Conservation (phyloP, 1,139 yeast genomes). For the Sugiyamaella paludigena region DNA sequence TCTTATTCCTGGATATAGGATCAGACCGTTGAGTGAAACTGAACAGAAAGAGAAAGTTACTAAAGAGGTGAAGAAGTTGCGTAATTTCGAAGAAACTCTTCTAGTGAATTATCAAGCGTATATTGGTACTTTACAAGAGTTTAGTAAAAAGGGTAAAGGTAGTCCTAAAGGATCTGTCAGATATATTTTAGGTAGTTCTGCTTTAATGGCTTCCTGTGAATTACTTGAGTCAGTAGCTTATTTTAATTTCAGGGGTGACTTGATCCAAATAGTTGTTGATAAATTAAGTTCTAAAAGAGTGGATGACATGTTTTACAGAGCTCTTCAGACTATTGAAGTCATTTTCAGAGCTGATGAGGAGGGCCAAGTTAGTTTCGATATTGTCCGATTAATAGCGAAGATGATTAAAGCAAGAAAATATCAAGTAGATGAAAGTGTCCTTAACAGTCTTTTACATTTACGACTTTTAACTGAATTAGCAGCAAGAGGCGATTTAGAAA, state of each 20-base stretch:
- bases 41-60: constrained; percentile 82
- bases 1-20: constrained; percentile 83
- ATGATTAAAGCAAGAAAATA: constrained; percentile 71
- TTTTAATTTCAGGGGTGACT: constrained; percentile 76
- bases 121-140: constrained; percentile 51
- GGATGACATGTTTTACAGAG: constrained; percentile 50
- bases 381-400: constrained; percentile 64
- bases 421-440: constrained; percentile 78
- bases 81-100: constrained; percentile 77
- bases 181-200: constrained; percentile 52
- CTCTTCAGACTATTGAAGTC: constrained; percentile 64
- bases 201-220: constrained; percentile 79
- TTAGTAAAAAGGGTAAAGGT: constrained; percentile 26
- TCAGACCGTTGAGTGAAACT: constrained; percentile 74
- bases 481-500: constrained; percentile 56
- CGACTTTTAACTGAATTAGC: constrained; percentile 71
- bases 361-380: constrained; percentile 78
- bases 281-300: constrained; percentile 31
- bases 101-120: constrained; percentile 70
- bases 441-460: constrained; percentile 70
- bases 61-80: constrained; percentile 70
- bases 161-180: constrained; percentile 38
- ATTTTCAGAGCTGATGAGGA: constrained; percentile 66
- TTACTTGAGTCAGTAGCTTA: constrained; percentile 65
- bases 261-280: constrained; percentile 64